Evolutionary conservation across 202 grass and related monocot genomes (phyloP).

Genomic region (Panicum hallii): DNA sequence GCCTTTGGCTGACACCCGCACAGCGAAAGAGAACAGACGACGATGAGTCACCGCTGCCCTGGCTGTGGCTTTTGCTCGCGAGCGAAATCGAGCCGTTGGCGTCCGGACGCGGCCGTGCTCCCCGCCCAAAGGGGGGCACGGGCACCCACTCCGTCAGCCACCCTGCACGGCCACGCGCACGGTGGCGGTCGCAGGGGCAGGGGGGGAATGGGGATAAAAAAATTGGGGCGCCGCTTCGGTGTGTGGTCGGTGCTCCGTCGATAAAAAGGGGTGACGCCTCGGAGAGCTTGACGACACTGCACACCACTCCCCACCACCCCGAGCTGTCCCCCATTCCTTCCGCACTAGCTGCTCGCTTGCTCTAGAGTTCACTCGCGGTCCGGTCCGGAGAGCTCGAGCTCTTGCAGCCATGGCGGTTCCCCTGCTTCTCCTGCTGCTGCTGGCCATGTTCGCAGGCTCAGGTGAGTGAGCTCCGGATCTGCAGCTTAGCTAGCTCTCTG

Average conservation of each 20-base stretch:
- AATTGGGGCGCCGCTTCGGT: background rate
- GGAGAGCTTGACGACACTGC: constrained; percentile 22
- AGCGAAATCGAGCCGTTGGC: constrained; percentile 61
- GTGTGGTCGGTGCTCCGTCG: constrained; percentile 35
- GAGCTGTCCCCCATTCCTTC: background rate
- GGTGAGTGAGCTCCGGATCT: constrained; percentile 63
- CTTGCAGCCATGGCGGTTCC: constrained; percentile 58
- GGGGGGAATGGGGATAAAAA: rapidly evolving
- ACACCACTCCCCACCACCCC: background rate
- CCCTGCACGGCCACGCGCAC: constrained; percentile 18
- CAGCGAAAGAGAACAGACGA: constrained; percentile 14
- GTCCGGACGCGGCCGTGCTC: constrained; percentile 39
- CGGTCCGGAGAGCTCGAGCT: constrained; percentile 17
- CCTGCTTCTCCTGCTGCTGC: constrained; percentile 57
- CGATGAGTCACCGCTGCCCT: constrained; percentile 32
- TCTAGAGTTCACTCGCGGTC: background rate
- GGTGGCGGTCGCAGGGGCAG: background rate
- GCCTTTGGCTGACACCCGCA: constrained; percentile 12
- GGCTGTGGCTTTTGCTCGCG: background rate
- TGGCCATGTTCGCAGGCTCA: constrained; percentile 67
- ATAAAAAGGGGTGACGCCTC: constrained; percentile 47
- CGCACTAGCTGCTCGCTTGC: background rate
- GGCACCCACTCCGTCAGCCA: constrained; percentile 11
- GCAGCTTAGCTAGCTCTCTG: background rate
- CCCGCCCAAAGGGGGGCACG: background rate